These are phyloP conservation scores for Wallacemonas sp. DNA, from an alignment of 208 protist species.

Conservation along the genomic window DNA sequence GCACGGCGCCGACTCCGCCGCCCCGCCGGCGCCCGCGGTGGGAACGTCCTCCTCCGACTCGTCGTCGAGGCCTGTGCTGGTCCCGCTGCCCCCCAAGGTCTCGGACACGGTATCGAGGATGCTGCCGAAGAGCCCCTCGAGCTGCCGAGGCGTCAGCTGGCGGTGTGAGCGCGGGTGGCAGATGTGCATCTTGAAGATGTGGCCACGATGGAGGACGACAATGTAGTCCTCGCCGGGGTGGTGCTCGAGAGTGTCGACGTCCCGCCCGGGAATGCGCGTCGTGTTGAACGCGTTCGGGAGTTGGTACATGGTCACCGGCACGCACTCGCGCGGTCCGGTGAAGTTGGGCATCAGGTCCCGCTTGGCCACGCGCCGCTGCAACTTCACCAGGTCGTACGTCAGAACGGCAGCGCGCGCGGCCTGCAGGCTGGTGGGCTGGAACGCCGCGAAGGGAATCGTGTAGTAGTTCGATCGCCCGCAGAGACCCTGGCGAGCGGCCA, in stretches of 20 bases:
- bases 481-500: slow-evolving; percentile 67
- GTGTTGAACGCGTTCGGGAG: slow-evolving; percentile 83
- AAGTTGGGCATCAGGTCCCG: slow-evolving; percentile 64
- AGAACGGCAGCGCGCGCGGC: slow-evolving; percentile 68
- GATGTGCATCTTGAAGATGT: slow-evolving; percentile 65
- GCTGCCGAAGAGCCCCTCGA: slow-evolving; percentile 50
- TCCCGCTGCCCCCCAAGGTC: slow-evolving; percentile 46
- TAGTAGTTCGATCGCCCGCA: slow-evolving; percentile 93
- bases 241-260: slow-evolving; percentile 69
- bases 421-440: slow-evolving; percentile 47
- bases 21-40: neutral
- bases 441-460: slow-evolving; percentile 60
- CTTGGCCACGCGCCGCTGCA: slow-evolving; percentile 67
- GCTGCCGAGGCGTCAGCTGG: slow-evolving; percentile 58
- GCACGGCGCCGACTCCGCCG: slow-evolving; percentile 42
- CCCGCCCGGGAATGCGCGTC: slow-evolving; percentile 81
- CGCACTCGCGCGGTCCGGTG: slow-evolving; percentile 38
- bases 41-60: slow-evolving; percentile 45
- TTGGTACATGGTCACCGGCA: slow-evolving; percentile 88
- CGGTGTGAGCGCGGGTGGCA: slow-evolving; percentile 46
- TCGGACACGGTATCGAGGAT: slow-evolving; percentile 42
- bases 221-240: slow-evolving; percentile 66
- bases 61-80: slow-evolving; percentile 26
- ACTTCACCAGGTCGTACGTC: slow-evolving; percentile 56
- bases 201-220: slow-evolving; percentile 71